A percentile compares a stretch with the other conserved stretches of the same genome.
phyloP scores from a whole-genome alignment of 2,329 filamentous ascomycete genomes.

The Talaromyces sp. region DNA sequence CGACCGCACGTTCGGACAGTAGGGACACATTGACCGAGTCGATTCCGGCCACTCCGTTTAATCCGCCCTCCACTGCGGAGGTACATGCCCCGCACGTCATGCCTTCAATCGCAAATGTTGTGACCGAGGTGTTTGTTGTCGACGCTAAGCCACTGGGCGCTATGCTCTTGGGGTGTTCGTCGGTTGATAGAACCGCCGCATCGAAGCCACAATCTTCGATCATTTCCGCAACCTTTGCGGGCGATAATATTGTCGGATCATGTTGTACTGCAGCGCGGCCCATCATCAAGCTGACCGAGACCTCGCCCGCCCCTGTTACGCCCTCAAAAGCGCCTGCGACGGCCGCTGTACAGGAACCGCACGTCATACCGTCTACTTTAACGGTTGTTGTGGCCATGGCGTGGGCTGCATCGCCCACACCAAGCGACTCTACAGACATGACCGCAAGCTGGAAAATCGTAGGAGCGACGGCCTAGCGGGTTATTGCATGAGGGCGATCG shows the following conservation, averaged over 20 bases:
- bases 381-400: constrained; percentile 87
- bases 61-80: constrained; percentile 78
- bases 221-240: constrained; percentile 77
- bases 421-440: constrained; percentile 21
- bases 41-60: constrained; percentile 73
- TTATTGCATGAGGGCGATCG: constrained; percentile 23
- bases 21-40: constrained; percentile 80
- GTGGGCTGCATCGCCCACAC: constrained; percentile 35
- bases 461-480: background rate
- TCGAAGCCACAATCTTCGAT: constrained; percentile 94
- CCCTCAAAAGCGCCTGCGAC: constrained; percentile 88
- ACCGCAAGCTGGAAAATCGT: constrained; percentile 10
- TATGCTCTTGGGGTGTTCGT: constrained; percentile 52
- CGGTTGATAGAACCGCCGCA: constrained; percentile 81
- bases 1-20: constrained; percentile 80
- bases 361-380: constrained; percentile 83
- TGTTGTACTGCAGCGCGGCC: constrained; percentile 94
- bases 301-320: constrained; percentile 77
- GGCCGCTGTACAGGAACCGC: constrained; percentile 93
- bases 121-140: constrained; percentile 56
- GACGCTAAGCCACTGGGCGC: constrained; percentile 35
- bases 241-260: constrained; percentile 71
- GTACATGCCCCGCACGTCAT: constrained; percentile 94
- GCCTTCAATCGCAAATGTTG: constrained; percentile 76
- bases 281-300: constrained; percentile 92